Conservation (phyloP, 495 filamentous ascomycete species). For the Cenococcum geophilum region DNA sequence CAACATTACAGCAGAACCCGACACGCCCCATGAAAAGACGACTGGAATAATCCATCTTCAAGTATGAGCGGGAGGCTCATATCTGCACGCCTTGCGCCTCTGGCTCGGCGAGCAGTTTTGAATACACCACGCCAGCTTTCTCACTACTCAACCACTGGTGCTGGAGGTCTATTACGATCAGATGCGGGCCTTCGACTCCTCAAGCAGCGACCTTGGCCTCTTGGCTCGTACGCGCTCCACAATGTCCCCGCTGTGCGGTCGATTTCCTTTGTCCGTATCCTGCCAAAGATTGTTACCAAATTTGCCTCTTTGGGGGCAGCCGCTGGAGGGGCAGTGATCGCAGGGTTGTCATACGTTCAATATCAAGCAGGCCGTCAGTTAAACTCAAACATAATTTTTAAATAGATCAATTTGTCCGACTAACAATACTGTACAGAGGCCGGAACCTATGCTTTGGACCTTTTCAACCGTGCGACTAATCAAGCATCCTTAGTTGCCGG, state of each 20-base stretch:
- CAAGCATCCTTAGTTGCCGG: slow-evolving; percentile 60
- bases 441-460: slow-evolving; percentile 77
- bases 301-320: slow-evolving; percentile 80
- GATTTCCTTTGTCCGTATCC: slow-evolving; percentile 74
- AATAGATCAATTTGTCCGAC: not conserved
- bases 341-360: slow-evolving; percentile 83
- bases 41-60: not conserved
- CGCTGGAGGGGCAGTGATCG: slow-evolving; percentile 82
- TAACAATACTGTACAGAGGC: slow-evolving; percentile 56
- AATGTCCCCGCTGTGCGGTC: slow-evolving; percentile 78
- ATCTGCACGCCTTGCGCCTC: slow-evolving; percentile 62
- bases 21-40: not conserved
- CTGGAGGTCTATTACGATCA: slow-evolving; percentile 63
- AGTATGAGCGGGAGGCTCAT: slow-evolving; percentile 80
- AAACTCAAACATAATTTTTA: slow-evolving; percentile 6
- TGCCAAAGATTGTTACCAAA: slow-evolving; percentile 87
- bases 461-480: slow-evolving; percentile 66
- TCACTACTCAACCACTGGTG: slow-evolving; percentile 52
- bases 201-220: slow-evolving; percentile 63
- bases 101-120: slow-evolving; percentile 49
- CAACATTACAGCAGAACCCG: not conserved
- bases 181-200: slow-evolving; percentile 54
- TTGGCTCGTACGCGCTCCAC: slow-evolving; percentile 69
- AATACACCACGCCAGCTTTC: slow-evolving; percentile 60
- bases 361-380: slow-evolving; percentile 87